Base-by-base conservation (phyloP, 768 basidiomycete genomes). In the Chlorophyllum brunneum region DNA sequence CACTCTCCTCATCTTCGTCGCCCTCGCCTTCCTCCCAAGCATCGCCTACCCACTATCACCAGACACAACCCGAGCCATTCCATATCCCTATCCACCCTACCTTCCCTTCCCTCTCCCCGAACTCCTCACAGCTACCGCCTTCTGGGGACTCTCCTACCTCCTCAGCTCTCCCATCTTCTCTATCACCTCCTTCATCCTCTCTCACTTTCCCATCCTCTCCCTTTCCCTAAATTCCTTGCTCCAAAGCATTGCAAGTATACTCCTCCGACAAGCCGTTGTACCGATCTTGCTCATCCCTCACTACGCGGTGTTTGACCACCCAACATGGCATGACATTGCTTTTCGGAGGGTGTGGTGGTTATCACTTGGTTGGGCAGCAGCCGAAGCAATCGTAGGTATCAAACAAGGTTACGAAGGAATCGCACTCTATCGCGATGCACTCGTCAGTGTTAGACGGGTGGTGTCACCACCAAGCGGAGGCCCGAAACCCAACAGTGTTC, bases 331-430 rank as follows among this genome's bases (percentile, higher is more conserved):
- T 50, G 80, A 72, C 65, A 64, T 53, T 74, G 78, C 80, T 3
- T 92, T 92, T 69, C 63, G 67, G 18, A 74, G 80, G 26, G 79
- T 86, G 3, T 91, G 89, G 88, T 88, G 84, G 83, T 68, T 88
- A 31, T 84, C 85, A 2, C 70, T 92, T 2, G 86, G 86, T 0
- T 89, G 85, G 84, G 85, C 86, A 10, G 67, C 78, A 5, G 84
- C 82, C 3, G 90, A 89, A 57, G 83, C 83, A 4, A 56, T 77
- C 18, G 80, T 82, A 1, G 79, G 81, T 4, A 74, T 91, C 46
- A 69, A 71, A 48, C 89, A 91, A 63, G 87, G 86, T 7, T 92
- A 88, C 61, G 78, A 78, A 42, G 79, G 80, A 24, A 75, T 92
- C 36, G 67, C 71, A 10, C 68, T 86, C 6, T 92, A 92, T 65